Base-by-base conservation (phyloP, 164 flowering plant genomes). In the Aristolochia californica region DNA sequence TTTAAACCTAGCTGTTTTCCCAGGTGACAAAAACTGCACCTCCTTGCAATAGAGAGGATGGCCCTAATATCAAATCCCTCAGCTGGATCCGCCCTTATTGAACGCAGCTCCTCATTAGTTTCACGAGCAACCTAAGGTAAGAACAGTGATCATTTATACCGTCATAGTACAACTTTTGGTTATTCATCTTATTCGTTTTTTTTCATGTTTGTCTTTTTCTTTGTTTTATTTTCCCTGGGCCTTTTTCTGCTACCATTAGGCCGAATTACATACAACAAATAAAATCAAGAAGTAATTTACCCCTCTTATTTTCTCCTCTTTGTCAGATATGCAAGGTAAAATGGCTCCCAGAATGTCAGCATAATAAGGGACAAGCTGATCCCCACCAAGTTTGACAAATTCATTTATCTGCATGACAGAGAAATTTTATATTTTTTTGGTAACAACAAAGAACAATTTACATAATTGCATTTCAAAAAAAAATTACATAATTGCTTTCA, bases 381-480 rank as follows among this genome's bases (percentile, higher is more conserved):
- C 96, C 26, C 97, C 95, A 55, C 99, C 99, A 69, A 93, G 96
- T 73, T 85, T 93, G 48, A 93, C 96, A 78, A 93, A 89, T 75
- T 93, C 99, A 70, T 85, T 83, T 62, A 93, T 93, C 99, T 93
- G 83, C 66, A 77, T 5, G 24, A 30, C 50, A 25, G 54, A 48
- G 48, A 18, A 56, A 22, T 26, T 47, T 38, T 10, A 62, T n/a
- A n/a, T n/a, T n/a, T n/a, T n/a, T n/a, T n/a, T n/a, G n/a, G 7
- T 7, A 7, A 28, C 30, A 28, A 28, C 30, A 28, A 34, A 34
- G 40, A 34, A 1, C 9, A 34, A n/a, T n/a, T n/a, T n/a, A n/a
- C n/a, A n/a, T n/a, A n/a, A n/a, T n/a, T n/a, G n/a, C n/a, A n/a
- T n/a, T n/a, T n/a, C n/a, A n/a, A n/a, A n/a, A n/a, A n/a, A n/a